phyloP scores from a whole-genome alignment of 768 basidiomycete genomes.

The Leucosporidium yakuticum region DNA sequence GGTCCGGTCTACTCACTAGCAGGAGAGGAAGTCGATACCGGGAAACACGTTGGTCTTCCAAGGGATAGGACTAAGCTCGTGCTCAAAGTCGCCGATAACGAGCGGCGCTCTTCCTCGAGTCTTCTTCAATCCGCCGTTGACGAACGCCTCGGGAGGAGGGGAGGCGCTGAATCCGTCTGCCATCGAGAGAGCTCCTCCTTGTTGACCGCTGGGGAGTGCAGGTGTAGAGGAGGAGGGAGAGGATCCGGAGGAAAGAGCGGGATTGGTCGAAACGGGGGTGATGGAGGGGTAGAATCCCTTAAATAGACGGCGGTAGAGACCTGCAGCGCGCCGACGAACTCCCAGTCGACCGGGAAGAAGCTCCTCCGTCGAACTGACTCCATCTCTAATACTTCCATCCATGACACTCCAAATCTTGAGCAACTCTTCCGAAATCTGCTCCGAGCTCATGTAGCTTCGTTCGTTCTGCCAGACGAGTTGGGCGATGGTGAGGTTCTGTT shows the following conservation, averaged over 20 bases:
- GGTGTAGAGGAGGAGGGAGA: background rate
- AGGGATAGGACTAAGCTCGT: background rate
- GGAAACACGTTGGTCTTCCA: constrained; percentile 52
- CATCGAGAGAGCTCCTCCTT: constrained; percentile 19
- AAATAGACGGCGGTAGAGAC: constrained; percentile 84
- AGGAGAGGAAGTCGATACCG: constrained; percentile 85
- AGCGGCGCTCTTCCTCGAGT: constrained; percentile 9
- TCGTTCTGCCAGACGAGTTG: constrained; percentile 90
- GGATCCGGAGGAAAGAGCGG: constrained; percentile 27
- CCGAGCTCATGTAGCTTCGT: constrained; percentile 28
- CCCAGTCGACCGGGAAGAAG: constrained; percentile 80
- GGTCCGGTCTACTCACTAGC: constrained; percentile 52
- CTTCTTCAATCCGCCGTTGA: background rate
- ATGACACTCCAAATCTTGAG: constrained; percentile 53
- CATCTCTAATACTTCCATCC: constrained; percentile 81
- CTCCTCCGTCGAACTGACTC: constrained; percentile 65
- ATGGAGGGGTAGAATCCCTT: constrained; percentile 33
- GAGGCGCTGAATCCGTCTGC: background rate
- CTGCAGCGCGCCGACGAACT: constrained; percentile 75
- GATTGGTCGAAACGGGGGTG: background rate
- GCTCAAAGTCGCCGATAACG: constrained; percentile 19
- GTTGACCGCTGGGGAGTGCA: background rate
- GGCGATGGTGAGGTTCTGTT: constrained; percentile 66
- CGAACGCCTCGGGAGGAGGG: constrained; percentile 2
- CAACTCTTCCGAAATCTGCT: constrained; percentile 26